Evolutionary conservation across 306 rosid species (phyloP).

Genomic region (Argentina anserina): DNA sequence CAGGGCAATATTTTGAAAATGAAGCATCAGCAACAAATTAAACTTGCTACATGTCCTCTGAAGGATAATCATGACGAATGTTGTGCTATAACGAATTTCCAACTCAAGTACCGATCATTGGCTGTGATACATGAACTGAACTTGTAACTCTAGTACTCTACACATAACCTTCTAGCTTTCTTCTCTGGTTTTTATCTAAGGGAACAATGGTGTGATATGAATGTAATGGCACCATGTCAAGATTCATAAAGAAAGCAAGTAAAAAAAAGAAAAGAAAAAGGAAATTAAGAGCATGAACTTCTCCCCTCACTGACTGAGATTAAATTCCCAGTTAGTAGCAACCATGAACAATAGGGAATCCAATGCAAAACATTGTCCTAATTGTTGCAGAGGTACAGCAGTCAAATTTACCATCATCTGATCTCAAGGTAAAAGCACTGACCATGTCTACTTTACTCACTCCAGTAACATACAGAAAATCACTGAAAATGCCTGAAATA

Average conservation of each 20-base stretch:
- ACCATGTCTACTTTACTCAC: too few relatives aligned
- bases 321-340: not conserved
- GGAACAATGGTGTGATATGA: not conserved
- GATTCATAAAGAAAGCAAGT: not conserved
- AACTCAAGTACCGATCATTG: not conserved
- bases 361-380: not conserved
- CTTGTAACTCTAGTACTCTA: not conserved
- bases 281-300: too few relatives aligned
- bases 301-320: too few relatives aligned
- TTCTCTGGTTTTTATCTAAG: not conserved
- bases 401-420: not conserved
- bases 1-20: not conserved
- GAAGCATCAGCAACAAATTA: not conserved
- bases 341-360: not conserved
- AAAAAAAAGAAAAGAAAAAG: too few relatives aligned
- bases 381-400: not conserved
- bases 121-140: not conserved
- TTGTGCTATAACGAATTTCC: not conserved
- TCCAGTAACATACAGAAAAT: too few relatives aligned
- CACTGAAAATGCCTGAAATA: conserved; percentile 11
- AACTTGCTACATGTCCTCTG: not conserved
- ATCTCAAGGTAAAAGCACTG: not conserved
- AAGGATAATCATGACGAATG: too few relatives aligned
- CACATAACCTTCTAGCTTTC: not conserved
- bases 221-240: not conserved